These are phyloP conservation scores for Hymenoscyphus repandus DNA, from an alignment of 2,329 filamentous ascomycete species.

Conservation along the genomic window DNA sequence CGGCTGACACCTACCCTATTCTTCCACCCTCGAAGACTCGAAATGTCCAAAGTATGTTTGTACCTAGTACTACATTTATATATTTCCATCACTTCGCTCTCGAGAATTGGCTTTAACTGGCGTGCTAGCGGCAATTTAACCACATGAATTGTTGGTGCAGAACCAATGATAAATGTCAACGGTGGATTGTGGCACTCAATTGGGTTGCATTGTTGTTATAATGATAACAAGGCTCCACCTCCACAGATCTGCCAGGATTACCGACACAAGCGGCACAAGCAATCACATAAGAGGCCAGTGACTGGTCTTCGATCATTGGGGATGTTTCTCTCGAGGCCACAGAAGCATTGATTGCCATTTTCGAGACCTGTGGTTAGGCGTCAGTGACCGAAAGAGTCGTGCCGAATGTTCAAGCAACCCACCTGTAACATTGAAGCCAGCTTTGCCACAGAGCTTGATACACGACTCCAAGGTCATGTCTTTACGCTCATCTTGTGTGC, in stretches of 20 bases:
- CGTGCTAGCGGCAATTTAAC: no score
- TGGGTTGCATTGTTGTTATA: slow-evolving; percentile 8
- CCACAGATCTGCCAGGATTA: slow-evolving; percentile 29
- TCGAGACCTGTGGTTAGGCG: slow-evolving; percentile 26
- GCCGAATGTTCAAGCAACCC: background rate
- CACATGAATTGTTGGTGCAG: background rate
- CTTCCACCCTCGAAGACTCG: no score
- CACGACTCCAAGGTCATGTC: slow-evolving; percentile 10
- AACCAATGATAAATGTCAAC: slow-evolving; percentile 10
- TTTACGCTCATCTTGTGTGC: slow-evolving; percentile 12
- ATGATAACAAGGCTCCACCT: slow-evolving; percentile 11
- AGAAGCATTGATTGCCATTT: slow-evolving; percentile 28
- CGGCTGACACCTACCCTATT: no score
- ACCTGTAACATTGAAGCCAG: slow-evolving; percentile 9
- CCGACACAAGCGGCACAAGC: slow-evolving; percentile 20
- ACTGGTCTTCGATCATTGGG: slow-evolving; percentile 13
- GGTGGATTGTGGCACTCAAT: background rate
- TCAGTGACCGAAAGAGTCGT: background rate
- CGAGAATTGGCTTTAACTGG: no score
- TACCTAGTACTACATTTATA: no score
- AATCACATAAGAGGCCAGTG: slow-evolving; percentile 30
- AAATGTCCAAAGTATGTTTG: no score
- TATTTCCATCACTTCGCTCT: no score
- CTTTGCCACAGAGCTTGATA: slow-evolving; percentile 6
- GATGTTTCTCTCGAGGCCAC: slow-evolving; percentile 16